Base-by-base conservation (phyloP, 345 rosid species). In the Aethionema arabicum region DNA sequence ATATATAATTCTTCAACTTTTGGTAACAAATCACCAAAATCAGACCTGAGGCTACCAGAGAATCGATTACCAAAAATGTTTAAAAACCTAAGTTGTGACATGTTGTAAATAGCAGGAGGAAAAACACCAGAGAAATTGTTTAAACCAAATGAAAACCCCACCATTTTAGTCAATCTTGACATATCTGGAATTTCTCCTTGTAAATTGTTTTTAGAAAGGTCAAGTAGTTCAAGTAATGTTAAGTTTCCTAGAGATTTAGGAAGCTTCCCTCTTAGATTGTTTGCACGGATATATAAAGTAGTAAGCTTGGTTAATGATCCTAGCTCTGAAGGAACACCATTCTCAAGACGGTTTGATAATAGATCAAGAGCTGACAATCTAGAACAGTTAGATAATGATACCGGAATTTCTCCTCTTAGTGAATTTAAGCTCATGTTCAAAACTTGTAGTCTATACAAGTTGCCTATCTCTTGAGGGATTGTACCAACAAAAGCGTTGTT, bases 201-300 rank as follows among this genome's bases (percentile, higher is more conserved):
- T 4, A 68, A 0, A 0, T 30, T 27, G 38, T 60, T 68, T 31
- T 0, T 0, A 0, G 8, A 7, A 4, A 47, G n/a, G 16, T 16
- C 3, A 15, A 58, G 12, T 16, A 6, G 3, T 35, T 6, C 21
- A 1, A 68, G 44, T 5, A 52, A 51, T 36, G 72, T 67, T 11
- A 67, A 29, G 32, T 58, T 59, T 36, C 66, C 72, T 38, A 67
- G 7, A 33, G 66, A 67, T 16, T 7, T 29, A 15, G 72, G 72
- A 13, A 66, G 16, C 27, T 39, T 38, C 0, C 72, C 72, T 5
- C 2, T 49, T 0, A 67, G 14, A 29, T 59, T 41, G 52, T 67
- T 67, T 50, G 0, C 0, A 12, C 7, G 5, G 33, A 67, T 35
- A 32, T 0, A 3, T 41, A 60, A 36, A 44, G 0, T 0, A 29